Base-by-base conservation (phyloP, 2,329 filamentous ascomycete genomes). In the Apiospora phragmitis region DNA sequence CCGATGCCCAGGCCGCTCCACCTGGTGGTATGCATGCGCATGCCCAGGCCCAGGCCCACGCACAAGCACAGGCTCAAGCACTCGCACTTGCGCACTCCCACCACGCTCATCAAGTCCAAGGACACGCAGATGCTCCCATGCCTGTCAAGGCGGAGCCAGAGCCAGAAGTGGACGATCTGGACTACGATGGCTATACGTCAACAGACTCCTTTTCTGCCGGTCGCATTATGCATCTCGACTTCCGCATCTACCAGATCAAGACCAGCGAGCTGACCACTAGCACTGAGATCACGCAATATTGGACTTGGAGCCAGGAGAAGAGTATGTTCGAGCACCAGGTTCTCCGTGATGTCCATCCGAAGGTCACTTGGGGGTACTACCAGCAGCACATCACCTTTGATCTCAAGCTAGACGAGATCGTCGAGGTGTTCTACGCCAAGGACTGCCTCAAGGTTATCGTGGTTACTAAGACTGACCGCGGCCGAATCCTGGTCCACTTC, bases 301-400 rank as follows among this genome's bases (percentile, higher is more conserved):
- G 86, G 86, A 86, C 86, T 67, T 89, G 84, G 84, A 77, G 81
- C 41, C 75, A 76, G 8, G 80, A 81, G 18, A 80, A 80, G 68
- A 74, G 77, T 29, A 74, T 80, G 66, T 86, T 89, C 69, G 85
- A 89, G 79, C 87, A 89, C 73, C 87, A 88, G 74, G 84, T 89
- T 1, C 81, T 89, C 5, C 83, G 82, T 62, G 82, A 85, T 21
- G 80, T 82, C 4, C 70, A 80, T 24, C 83, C 84, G 4, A 76
- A 76, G 18, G 80, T 82, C 2, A 77, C 76, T 0, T 89, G 87
- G 87, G 85, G 83, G 7, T 79, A 84, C 14, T 87, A 87, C 74
- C 82, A 83, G 71, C 81, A 85, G 35, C 84, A 85, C 1, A 81
- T 86, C 69, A 83, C 88, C 75, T 89, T 89, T 71, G 81, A 86